Evolutionary conservation across 768 basidiomycete genomes (phyloP).

Genomic region (Hysterangium stoloniferum): DNA sequence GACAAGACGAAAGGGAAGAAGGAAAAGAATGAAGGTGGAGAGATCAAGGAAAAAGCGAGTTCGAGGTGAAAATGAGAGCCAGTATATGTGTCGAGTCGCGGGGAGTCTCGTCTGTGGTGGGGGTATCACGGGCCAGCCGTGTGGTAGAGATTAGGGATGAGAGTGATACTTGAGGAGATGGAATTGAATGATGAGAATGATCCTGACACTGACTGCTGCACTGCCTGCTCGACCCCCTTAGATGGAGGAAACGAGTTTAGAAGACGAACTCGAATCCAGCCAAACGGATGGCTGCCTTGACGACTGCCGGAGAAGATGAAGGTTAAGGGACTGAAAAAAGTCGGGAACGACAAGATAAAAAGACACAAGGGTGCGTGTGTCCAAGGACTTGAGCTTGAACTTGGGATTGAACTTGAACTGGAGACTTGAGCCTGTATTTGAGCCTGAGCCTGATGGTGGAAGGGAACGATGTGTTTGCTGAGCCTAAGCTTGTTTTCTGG

Average conservation of each 20-base stretch:
- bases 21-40: conserved; percentile 13
- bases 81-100: too few relatives aligned
- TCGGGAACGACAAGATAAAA: too few relatives aligned
- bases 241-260: conserved; percentile 1
- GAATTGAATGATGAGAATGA: neutral
- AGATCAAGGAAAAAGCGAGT: conserved; percentile 13
- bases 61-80: conserved; percentile 36
- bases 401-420: too few relatives aligned
- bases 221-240: neutral
- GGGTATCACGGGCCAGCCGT: conserved; percentile 53
- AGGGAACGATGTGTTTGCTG: too few relatives aligned
- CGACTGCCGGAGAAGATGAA: conserved; percentile 1
- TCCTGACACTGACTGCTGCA: neutral
- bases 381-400: too few relatives aligned
- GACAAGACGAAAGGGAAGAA: conserved; percentile 61
- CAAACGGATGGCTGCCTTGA: conserved; percentile 7
- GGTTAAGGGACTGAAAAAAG: too few relatives aligned
- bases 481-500: too few relatives aligned
- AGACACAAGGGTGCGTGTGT: too few relatives aligned
- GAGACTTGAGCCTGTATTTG: too few relatives aligned
- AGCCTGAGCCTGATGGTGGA: too few relatives aligned
- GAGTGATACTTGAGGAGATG: conserved; percentile 20
- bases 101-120: conserved; percentile 23
- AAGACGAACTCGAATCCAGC: neutral
- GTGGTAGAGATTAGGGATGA: conserved; percentile 18